Conservation (phyloP, 179 eudicot species). For the Amaranthus tricolor region DNA sequence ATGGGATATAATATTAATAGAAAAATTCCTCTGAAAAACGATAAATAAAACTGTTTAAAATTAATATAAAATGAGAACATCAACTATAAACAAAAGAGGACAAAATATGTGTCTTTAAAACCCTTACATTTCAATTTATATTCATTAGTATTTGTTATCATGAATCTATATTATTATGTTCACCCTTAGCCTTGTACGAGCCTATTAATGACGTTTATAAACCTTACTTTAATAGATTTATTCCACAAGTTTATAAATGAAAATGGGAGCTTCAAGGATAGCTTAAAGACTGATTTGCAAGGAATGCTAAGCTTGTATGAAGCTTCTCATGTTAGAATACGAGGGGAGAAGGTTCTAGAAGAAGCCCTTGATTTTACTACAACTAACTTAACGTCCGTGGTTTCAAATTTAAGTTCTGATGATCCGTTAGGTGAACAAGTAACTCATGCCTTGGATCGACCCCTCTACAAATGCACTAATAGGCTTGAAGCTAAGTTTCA, state of each 20-base stretch:
- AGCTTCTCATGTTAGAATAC: conserved; percentile 27
- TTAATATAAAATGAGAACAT: too few relatives aligned
- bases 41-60: too few relatives aligned
- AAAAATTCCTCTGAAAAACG: too few relatives aligned
- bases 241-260: conserved; percentile 29
- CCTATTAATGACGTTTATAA: too few relatives aligned
- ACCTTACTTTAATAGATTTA: conserved; percentile 13
- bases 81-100: too few relatives aligned
- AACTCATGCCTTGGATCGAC: conserved; percentile 18
- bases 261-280: conserved; percentile 24
- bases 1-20: too few relatives aligned
- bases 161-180: background rate
- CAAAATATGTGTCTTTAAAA: too few relatives aligned
- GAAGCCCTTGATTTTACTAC: conserved; percentile 13
- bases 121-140: too few relatives aligned
- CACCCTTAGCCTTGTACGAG: too few relatives aligned
- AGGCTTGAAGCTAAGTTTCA: conserved; percentile 26
- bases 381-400: background rate
- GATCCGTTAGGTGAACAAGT: conserved; percentile 11
- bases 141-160: too few relatives aligned
- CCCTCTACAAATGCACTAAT: conserved; percentile 20
- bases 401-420: background rate
- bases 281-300: conserved; percentile 5
- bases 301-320: conserved; percentile 37
- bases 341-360: conserved; percentile 21